A percentile compares a stretch with the other conserved stretches of the same genome.
phyloP scores from a whole-genome alignment of 192 early-diverging fungal species.

The Phycomyces nitens region DNA sequence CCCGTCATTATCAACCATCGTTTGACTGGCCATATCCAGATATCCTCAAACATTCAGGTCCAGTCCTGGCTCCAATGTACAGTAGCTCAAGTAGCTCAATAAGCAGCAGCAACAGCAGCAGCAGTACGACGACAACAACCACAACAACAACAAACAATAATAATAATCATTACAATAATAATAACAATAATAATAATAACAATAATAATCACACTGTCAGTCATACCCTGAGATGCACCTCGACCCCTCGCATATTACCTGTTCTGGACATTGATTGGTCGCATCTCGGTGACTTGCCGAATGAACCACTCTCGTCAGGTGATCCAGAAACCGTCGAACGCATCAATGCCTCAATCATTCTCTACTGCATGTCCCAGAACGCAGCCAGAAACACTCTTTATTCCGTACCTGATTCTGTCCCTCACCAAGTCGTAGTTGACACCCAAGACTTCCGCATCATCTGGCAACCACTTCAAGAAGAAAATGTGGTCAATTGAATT shows the following conservation, averaged over 20 bases:
- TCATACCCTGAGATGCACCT: too few relatives aligned
- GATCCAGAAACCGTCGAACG: not conserved
- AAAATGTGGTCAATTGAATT: not conserved
- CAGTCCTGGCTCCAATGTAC: not conserved
- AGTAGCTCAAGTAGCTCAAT: not conserved
- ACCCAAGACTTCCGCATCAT: not conserved
- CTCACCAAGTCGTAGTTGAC: not conserved
- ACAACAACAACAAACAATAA: too few relatives aligned
- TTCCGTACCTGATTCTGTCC: not conserved
- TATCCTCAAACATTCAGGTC: not conserved
- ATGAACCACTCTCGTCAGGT: not conserved
- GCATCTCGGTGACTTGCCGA: not conserved
- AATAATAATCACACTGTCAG: too few relatives aligned
- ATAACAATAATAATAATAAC: too few relatives aligned
- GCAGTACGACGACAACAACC: too few relatives aligned
- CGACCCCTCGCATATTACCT: not conserved
- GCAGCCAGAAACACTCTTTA: not conserved
- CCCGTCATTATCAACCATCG: not conserved
- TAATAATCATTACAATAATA: too few relatives aligned
- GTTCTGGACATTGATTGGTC: not conserved
- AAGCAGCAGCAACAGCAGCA: too few relatives aligned
- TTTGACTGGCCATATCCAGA: not conserved
- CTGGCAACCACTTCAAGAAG: not conserved
- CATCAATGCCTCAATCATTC: not conserved
- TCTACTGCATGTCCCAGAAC: constrained; percentile 1